Conservation (phyloP, 495 filamentous ascomycete genomes). For the Friedmanniomyces endolithicus region DNA sequence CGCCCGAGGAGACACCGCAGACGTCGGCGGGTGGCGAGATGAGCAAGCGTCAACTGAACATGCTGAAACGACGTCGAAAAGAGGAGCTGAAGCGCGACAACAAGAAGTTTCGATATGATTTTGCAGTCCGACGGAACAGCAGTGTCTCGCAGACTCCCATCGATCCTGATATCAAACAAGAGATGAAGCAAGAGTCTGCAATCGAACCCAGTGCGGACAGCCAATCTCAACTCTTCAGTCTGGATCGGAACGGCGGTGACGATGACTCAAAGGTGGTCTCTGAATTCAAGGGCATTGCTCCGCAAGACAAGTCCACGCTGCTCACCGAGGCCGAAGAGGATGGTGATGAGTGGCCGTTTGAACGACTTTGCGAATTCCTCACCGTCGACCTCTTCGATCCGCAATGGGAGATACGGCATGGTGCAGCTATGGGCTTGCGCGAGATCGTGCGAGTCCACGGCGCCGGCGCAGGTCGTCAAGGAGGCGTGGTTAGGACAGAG, state of each 20-base stretch:
- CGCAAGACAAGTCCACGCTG: conserved; percentile 52
- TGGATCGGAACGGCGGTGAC: conserved; percentile 63
- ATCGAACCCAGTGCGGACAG: conserved; percentile 33
- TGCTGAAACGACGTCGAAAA: conserved; percentile 68
- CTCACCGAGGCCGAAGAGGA: conserved; percentile 59
- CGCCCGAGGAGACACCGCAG: conserved; percentile 38
- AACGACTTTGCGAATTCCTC: conserved; percentile 85
- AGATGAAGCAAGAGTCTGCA: conserved; percentile 39
- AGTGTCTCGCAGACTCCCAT: conserved; percentile 53
- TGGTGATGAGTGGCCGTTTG: conserved; percentile 85
- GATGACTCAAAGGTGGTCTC: conserved; percentile 88
- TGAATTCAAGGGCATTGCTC: conserved; percentile 76
- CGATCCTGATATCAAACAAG: conserved; percentile 51
- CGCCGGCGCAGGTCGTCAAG: conserved; percentile 69
- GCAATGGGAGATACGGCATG: conserved; percentile 94
- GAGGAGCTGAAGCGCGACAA: conserved; percentile 46
- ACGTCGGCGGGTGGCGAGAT: conserved; percentile 61
- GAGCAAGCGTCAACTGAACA: conserved; percentile 85
- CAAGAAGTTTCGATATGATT: conserved; percentile 81
- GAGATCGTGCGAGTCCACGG: conserved; percentile 90
- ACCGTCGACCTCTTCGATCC: conserved; percentile 86
- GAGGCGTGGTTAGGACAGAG: conserved; percentile 53
- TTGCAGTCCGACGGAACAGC: conserved; percentile 53
- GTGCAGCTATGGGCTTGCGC: conserved; percentile 86
- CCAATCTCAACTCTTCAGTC: conserved; percentile 67